These are phyloP conservation scores for Aureobasidium sp. DNA, from an alignment of 2,329 filamentous ascomycete genomes.

Conservation along the genomic window DNA sequence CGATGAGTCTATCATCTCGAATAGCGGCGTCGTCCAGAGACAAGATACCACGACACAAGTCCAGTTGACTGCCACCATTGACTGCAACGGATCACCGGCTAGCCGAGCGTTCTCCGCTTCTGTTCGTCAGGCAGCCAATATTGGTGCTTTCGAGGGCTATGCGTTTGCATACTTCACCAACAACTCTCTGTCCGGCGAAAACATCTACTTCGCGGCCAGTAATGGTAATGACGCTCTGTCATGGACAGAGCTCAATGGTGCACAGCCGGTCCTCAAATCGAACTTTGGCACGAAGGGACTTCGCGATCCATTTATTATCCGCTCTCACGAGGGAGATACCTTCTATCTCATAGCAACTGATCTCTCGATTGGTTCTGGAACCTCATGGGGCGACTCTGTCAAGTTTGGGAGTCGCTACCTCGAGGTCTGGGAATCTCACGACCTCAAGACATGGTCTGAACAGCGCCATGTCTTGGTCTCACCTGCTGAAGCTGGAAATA, in stretches of 20 bases:
- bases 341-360: constrained; percentile 50
- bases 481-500: constrained; percentile 45
- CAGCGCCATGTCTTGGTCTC: constrained; percentile 47
- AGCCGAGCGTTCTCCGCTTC: background rate
- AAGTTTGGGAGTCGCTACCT: constrained; percentile 44
- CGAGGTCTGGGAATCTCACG: constrained; percentile 48
- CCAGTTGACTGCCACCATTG: background rate
- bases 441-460: constrained; percentile 45
- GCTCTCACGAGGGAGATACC: constrained; percentile 44
- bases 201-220: constrained; percentile 48
- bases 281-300: constrained; percentile 43
- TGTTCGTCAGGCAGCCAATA: background rate
- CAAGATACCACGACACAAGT: background rate
- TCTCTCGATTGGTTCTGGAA: constrained; percentile 48
- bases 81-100: background rate
- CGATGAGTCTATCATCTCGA: background rate
- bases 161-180: constrained; percentile 49
- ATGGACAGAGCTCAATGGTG: constrained; percentile 46
- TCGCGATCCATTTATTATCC: constrained; percentile 49
- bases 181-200: constrained; percentile 40
- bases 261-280: constrained; percentile 42
- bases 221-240: constrained; percentile 47
- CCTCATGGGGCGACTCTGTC: constrained; percentile 45
- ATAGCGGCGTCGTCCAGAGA: background rate
- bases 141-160: constrained; percentile 33